These are phyloP conservation scores for Hypomyces rosellus DNA, from an alignment of 2,329 filamentous ascomycete genomes.

Conservation along the genomic window DNA sequence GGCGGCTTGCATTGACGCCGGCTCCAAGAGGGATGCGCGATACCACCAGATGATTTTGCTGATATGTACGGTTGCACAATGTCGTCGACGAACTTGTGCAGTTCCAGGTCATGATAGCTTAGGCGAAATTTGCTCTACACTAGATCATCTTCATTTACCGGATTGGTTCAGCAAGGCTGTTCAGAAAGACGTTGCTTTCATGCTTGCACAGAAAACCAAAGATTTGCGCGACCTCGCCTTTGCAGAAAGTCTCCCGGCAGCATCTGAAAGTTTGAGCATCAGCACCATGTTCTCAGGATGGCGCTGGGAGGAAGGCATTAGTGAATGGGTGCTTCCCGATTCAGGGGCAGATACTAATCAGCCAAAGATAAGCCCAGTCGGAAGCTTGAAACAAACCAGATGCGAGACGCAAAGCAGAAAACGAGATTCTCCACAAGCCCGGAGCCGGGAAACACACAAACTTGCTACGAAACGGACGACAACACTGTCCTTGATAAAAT, in stretches of 20 bases:
- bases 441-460: too few species aligned
- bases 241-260: slow-evolving; percentile 38
- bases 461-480: too few species aligned
- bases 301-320: slow-evolving; percentile 36
- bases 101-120: slow-evolving; percentile 33
- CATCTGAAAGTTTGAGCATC: slow-evolving; percentile 7
- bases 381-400: background rate
- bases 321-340: slow-evolving; percentile 31
- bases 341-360: slow-evolving; percentile 2
- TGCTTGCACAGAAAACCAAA: slow-evolving; percentile 45
- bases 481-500: too few species aligned
- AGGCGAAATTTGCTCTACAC: slow-evolving; percentile 32
- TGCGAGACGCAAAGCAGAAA: too few species aligned
- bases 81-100: slow-evolving; percentile 37
- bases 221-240: slow-evolving; percentile 48
- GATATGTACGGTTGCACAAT: slow-evolving; percentile 40
- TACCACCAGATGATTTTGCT: slow-evolving; percentile 31
- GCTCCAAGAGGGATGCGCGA: slow-evolving; percentile 13
- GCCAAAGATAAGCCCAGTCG: background rate
- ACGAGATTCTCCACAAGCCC: too few species aligned
- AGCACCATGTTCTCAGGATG: slow-evolving; percentile 29
- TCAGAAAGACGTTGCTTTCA: slow-evolving; percentile 42
- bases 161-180: slow-evolving; percentile 31
- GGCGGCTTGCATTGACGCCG: slow-evolving; percentile 10
- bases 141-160: slow-evolving; percentile 30